Evolutionary conservation across 352 stramenopile species (phyloP), one percentile per base, ranked within the genome.

Genomic region (Elongisporangium prolatum): DNA sequence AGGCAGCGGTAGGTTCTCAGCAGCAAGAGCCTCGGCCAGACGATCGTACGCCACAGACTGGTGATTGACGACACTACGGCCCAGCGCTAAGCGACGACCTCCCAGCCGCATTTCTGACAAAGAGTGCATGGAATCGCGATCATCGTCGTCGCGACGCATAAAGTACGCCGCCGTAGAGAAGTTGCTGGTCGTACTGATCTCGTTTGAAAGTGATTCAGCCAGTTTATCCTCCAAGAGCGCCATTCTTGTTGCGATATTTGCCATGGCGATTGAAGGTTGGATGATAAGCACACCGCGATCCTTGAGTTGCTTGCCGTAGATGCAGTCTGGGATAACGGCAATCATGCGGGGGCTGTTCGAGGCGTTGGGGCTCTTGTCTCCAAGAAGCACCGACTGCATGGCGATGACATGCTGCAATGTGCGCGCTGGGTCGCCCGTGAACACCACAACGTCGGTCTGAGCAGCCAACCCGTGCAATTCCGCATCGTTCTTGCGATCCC

Each of bases 241-340:
- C 75, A 87, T 85, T 18, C 78, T 72, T 17, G 76, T 88, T 0
- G 70, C 76, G 51, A 88, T 84, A 38, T 88, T 87, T 17, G 77
- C 75, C 47, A 90, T 59, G 18, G 77, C 78, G 54, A 87, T 86
- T 10, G 74, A 76, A 44, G 75, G 74, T 56, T 88, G 75, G 25
- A 88, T 83, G 21, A 80, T 74, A n/a, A 90, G 49, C 40, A 88
- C 77, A 4, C 71, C 75, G 3, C 74, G 52, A 6, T 74, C 68
- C 21, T 71, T 77, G 49, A 90, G 59, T 9, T 76, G 57, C 40
- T 77, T 71, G 37, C 57, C 69, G 24, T 67, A 67, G 0, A 50
- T 72, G 28, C 59, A 75, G 50, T 88, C 67, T 0, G 68, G 64
- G 25, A 87, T 68, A 20, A 88, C 38, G 0, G 77, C 77, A 52